Base-by-base conservation (phyloP, 148 eudicot genomes). In the Vaccinium vitisidaea region DNA sequence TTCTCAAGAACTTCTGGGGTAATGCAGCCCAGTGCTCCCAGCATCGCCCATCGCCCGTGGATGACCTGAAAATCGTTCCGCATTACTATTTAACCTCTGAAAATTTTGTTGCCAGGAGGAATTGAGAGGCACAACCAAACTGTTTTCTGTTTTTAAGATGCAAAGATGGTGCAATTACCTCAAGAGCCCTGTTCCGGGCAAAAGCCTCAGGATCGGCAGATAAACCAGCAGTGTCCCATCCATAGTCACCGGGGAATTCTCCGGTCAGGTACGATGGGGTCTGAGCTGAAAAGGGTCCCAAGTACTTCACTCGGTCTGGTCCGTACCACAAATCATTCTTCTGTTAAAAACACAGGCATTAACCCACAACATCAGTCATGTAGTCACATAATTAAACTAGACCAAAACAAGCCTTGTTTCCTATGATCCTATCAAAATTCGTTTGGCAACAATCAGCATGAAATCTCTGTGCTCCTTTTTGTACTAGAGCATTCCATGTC, bases 151-250 rank as follows among this genome's bases (percentile, higher is more conserved):
- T 16, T 19, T 32, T 21, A 46, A 46, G 50, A 75, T 19, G 23
- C 79, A n/a, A 23, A 48, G 16, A 4, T 12, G 43, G 8, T 56
- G 16, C 1, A 12, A 80, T 79, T 87, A 95, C 98, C 98, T 95
- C 98, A 90, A 95, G 98, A 86, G 98, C 98, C 87, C 98, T 88
- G 91, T 95, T 95, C 84, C 80, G 91, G 82, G 98, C 95, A 80
- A 94, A 95, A 52, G 98, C 98, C 89, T 95, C 98, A 9, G 98
- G 98, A 83, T 95, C 98, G 79, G 98, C 98, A 11, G 96, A 95
- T 43, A 95, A 92, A 7, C 98, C 98, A 85, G 98, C 98, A 85
- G 98, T 95, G 88, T 95, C 98, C 98, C 98, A 95, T 0, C 98
- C 98, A 36, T 95, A 95, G 80, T 95, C 98, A 56, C 98, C 98